Base-by-base conservation (phyloP, 2,329 filamentous ascomycete genomes). In the Pseudogymnoascus sp. region DNA sequence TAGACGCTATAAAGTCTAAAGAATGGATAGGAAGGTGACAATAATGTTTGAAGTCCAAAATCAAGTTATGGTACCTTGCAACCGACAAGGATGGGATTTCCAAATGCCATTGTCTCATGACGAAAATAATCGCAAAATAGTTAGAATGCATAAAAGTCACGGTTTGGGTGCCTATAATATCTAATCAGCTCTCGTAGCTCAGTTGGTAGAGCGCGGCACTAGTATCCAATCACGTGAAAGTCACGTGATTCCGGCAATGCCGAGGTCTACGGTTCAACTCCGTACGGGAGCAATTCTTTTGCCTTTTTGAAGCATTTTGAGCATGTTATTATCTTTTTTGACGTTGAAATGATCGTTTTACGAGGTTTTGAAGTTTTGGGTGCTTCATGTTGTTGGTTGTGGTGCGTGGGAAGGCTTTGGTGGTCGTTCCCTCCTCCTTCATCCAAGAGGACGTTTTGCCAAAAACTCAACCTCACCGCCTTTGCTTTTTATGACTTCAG, bases 201-300 rank as follows among this genome's bases (percentile, higher is more conserved):
- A 62, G 59, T 53, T 62, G 61, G 61, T 62, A 62, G 61, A 62
- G 47, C 47, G 47, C 47, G 47, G 47, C 47, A 53, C 47, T 53
- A 53, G 35, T 59, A 58, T n/a, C 41, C 41, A 8, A 20, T 41
- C 4, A 41, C 18, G 3, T 15, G 6, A 2, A 2, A 2, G 14
- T 28, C 41, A 28, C 41, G 41, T 47, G 41, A 47, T 38, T 4
- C 11, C 2, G 9, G 14, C n/a, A 2, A 47, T 53, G 47, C 47
- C 47, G 47, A 33, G 47, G 47, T 53, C 47, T 35, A 14, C 28
- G 15, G 47, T 53, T 53, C 47, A 20, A 53, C 2, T 53, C 47
- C 15, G 47, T 33, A 35, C 15, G 47, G 15, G 47, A 33, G 57
- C 37, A 9, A 12, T n/a, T 14, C 43, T 58, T 18, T 18, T 7